Conservation (phyloP, 352 stramenopile species). For the Halophytophthora batemanensis region DNA sequence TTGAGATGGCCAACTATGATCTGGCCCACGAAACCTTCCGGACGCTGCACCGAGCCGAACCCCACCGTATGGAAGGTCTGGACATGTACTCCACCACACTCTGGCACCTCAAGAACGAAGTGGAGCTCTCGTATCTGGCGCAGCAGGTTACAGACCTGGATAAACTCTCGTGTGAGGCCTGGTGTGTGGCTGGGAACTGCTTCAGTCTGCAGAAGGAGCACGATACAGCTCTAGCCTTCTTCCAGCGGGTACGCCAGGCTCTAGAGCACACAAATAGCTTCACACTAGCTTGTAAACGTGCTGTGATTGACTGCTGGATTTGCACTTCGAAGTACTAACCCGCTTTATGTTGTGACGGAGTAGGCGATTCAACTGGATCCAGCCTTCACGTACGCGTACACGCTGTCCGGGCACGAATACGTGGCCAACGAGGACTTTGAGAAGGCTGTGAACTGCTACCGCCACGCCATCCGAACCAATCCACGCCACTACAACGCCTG, state of each 20-base stretch:
- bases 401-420: slow-evolving; percentile 96
- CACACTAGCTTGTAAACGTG: background rate
- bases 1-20: slow-evolving; percentile 95
- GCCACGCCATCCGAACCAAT: slow-evolving; percentile 92
- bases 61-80: slow-evolving; percentile 92
- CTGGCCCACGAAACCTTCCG: slow-evolving; percentile 87
- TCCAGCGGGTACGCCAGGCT: slow-evolving; percentile 74
- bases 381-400: slow-evolving; percentile 97
- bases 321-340: slow-evolving; percentile 1
- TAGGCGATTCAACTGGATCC: slow-evolving; percentile 93
- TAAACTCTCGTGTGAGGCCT: slow-evolving; percentile 91
- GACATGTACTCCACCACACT: slow-evolving; percentile 95
- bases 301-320: background rate
- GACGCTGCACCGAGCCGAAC: slow-evolving; percentile 87
- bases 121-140: slow-evolving; percentile 95
- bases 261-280: too few relatives aligned
- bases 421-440: slow-evolving; percentile 98
- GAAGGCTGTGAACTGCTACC: slow-evolving; percentile 95
- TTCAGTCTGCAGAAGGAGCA: slow-evolving; percentile 98
- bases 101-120: slow-evolving; percentile 97
- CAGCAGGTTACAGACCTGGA: slow-evolving; percentile 94
- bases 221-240: slow-evolving; percentile 95
- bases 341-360: background rate
- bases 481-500: slow-evolving; percentile 92
- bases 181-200: slow-evolving; percentile 97